phyloP scores from a whole-genome alignment of 2,329 filamentous ascomycete genomes.

The Byssoonygena ceratinophila region DNA sequence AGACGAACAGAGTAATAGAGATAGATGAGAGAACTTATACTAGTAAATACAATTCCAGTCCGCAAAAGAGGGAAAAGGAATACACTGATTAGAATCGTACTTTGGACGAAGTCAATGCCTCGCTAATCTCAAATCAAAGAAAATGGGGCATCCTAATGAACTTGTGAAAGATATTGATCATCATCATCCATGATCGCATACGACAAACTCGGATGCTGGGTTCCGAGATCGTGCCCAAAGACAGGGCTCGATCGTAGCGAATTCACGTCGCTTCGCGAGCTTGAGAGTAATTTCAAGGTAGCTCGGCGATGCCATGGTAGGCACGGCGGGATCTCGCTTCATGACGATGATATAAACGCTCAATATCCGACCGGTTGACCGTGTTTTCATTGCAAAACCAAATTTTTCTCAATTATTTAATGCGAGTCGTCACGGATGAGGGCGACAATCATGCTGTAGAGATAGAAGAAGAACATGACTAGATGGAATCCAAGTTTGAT shows the following conservation, averaged over 20 bases:
- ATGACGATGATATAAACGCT: not conserved
- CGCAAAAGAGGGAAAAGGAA: not conserved
- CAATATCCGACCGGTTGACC: slow-evolving; percentile 18
- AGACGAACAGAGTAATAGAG: slow-evolving; percentile 5
- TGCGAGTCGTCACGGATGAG: slow-evolving; percentile 90
- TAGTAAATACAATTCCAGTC: slow-evolving; percentile 5
- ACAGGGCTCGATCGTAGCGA: not conserved
- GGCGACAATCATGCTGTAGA: slow-evolving; percentile 97
- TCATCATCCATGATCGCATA: not conserved
- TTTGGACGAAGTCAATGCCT: not conserved
- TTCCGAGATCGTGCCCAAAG: not conserved
- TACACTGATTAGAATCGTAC: slow-evolving; percentile 1
- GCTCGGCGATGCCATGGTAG: not conserved
- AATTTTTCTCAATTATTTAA: slow-evolving; percentile 45
- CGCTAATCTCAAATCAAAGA: not conserved
- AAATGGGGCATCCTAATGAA: not conserved
- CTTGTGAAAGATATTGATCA: not conserved
- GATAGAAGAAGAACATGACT: slow-evolving; percentile 99
- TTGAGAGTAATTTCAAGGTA: not conserved
- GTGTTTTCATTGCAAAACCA: slow-evolving; percentile 34
- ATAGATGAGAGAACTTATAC: not conserved
- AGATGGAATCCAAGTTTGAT: slow-evolving; percentile 98
- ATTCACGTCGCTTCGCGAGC: not conserved
- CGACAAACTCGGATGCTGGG: not conserved
- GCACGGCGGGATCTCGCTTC: not conserved